Conservation (phyloP, 495 filamentous ascomycete genomes). For the Hypoxylon intermedium region DNA sequence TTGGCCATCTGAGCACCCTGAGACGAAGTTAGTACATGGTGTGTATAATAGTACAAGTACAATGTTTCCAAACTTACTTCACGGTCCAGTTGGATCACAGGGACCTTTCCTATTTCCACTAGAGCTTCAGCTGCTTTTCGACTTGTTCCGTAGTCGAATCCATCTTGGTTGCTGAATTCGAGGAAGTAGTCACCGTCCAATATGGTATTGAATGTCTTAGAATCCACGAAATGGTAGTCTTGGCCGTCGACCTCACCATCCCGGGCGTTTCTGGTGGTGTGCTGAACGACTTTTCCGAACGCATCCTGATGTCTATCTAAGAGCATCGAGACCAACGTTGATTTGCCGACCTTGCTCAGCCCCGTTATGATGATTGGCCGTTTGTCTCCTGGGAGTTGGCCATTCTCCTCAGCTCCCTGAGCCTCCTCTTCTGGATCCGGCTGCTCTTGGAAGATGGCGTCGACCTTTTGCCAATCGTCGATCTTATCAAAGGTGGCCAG, state of each 20-base stretch:
- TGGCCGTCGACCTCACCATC: slow-evolving; percentile 56
- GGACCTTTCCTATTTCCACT: slow-evolving; percentile 55
- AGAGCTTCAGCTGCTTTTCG: slow-evolving; percentile 53
- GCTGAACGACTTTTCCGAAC: slow-evolving; percentile 50
- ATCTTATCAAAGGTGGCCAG: slow-evolving; percentile 84
- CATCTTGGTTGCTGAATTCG: slow-evolving; percentile 54
- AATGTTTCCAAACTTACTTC: slow-evolving; percentile 43
- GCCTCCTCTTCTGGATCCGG: slow-evolving; percentile 31
- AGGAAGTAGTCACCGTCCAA: slow-evolving; percentile 60
- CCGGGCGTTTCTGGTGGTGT: slow-evolving; percentile 52
- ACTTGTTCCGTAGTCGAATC: slow-evolving; percentile 55
- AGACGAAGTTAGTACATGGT: slow-evolving; percentile 17
- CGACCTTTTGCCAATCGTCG: slow-evolving; percentile 75
- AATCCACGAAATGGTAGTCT: slow-evolving; percentile 57
- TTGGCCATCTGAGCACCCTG: slow-evolving; percentile 78
- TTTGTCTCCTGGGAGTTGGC: slow-evolving; percentile 49
- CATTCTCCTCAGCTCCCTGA: slow-evolving; percentile 36
- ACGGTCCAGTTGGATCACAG: slow-evolving; percentile 65
- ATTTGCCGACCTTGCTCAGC: slow-evolving; percentile 46
- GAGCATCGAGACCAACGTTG: slow-evolving; percentile 48
- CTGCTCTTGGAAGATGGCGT: slow-evolving; percentile 57
- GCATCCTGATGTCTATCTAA: slow-evolving; percentile 51
- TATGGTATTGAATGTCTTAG: slow-evolving; percentile 56
- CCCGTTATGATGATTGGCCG: slow-evolving; percentile 57
- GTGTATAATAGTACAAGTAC: background rate